These are phyloP conservation scores for Wickerhamiella pararugosa DNA, from an alignment of 1,139 yeast genomes.

Conservation along the genomic window DNA sequence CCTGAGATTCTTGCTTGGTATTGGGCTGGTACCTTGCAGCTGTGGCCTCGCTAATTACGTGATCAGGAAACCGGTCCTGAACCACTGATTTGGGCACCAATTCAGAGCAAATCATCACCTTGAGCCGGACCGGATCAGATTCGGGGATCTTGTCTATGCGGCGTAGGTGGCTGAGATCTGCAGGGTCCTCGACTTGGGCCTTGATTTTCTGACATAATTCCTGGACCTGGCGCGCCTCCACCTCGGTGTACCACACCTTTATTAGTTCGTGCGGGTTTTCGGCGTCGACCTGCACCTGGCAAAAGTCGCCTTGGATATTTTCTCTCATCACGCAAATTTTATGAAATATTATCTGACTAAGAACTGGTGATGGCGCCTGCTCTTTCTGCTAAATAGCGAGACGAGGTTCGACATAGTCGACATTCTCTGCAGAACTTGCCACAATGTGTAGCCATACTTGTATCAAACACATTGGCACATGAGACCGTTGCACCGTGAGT, in stretches of 20 bases:
- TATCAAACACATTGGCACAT: no score
- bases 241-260: conserved; percentile 9
- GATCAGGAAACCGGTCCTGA: conserved; percentile 12
- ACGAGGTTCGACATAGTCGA: no score
- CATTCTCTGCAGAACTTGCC: no score
- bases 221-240: conserved; percentile 15
- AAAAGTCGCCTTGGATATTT: conserved; percentile 8
- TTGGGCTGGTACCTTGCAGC: conserved; percentile 44
- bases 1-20: conserved; percentile 43
- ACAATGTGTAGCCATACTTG: no score
- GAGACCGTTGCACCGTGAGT: no score
- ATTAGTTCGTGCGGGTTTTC: conserved; percentile 4
- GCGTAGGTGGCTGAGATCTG: conserved; percentile 24
- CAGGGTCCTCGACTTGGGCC: conserved; percentile 20
- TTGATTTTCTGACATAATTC: conserved; percentile 15
- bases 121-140: conserved; percentile 2
- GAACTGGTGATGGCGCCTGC: no score
- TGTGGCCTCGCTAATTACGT: conserved; percentile 16
- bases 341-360: background rate
- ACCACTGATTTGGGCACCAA: conserved; percentile 12
- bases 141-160: conserved; percentile 25
- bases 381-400: no score
- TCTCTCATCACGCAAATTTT: background rate
- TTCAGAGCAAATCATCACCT: conserved; percentile 20
- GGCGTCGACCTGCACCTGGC: conserved; percentile 4